These are phyloP conservation scores for Serendipita sp. DNA, from an alignment of 768 basidiomycete genomes.

Conservation along the genomic window DNA sequence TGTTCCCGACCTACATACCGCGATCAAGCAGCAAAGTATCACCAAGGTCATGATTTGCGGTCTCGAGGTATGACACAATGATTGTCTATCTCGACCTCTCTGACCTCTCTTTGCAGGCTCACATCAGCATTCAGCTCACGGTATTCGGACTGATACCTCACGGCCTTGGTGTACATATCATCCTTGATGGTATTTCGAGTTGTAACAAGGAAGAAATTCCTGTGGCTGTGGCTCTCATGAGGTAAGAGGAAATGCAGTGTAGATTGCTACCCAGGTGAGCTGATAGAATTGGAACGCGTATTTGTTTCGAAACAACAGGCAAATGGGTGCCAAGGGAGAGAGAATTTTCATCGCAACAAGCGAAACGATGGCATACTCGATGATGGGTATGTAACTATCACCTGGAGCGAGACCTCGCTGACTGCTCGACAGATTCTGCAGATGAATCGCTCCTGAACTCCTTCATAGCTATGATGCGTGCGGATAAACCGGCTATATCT, in stretches of 20 bases:
- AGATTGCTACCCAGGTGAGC: neutral
- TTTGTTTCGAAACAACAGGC: no score
- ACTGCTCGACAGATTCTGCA: no score
- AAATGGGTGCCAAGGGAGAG: no score
- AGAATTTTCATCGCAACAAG: no score
- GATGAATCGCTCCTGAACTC: no score
- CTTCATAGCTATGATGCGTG: no score
- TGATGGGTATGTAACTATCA: no score
- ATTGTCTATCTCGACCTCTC: neutral
- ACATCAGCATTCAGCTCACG: slow-evolving; percentile 75
- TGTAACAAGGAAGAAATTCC: slow-evolving; percentile 60
- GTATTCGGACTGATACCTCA: slow-evolving; percentile 62
- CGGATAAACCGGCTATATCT: no score
- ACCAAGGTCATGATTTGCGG: slow-evolving; percentile 63
- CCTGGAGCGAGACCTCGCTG: no score
- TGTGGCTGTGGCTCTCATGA: slow-evolving; percentile 46
- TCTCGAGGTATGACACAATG: slow-evolving; percentile 49
- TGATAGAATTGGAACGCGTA: no score
- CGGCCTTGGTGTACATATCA: slow-evolving; percentile 41
- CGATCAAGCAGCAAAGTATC: neutral
- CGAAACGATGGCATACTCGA: no score
- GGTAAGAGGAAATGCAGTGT: slow-evolving; percentile 24
- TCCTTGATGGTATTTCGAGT: slow-evolving; percentile 75
- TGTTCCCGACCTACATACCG: no score
- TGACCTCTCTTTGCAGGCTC: neutral